Evolutionary conservation across 768 basidiomycete genomes (phyloP), one percentile per base, ranked within the genome.

Genomic region (Termitomyces sp.): DNA sequence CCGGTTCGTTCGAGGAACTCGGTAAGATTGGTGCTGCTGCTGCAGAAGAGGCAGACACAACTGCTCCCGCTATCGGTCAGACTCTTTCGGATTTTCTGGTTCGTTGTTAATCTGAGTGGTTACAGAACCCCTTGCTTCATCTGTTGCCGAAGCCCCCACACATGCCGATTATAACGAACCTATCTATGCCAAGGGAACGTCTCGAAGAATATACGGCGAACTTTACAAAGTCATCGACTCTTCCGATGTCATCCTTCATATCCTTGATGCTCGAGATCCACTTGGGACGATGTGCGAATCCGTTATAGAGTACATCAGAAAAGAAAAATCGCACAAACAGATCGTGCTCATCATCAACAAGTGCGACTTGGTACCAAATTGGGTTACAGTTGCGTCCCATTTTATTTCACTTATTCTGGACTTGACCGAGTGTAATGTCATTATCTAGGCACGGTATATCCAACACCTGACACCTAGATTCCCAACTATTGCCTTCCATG

Each of bases 171-270:
- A 83, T 65, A 86, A 87, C 64, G 95, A 96, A 64, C 93, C 95
- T 10, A 93, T 96, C 57, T 97, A 94, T 66, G 84, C 89, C 50
- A 98, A 98, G 72, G 96, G 96, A 37, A 98, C 95, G 1, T 96
- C 94, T 11, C 81, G 90, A 35, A 87, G 96, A 21, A 99, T 99
- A 59, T 98, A 97, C 73, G 95, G 95, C 58, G 96, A 99, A 71
- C 77, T 98, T 7, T 98, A 99, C 82, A 99, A 99, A 72, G 96
- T 99, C 62, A 94, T 99, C 67, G 97, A 99, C 70, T 99, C 96
- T 2, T 96, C 94, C 7, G 96, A 99, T 68, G 93, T 98, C 41
- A 82, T 99, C 57, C 81, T 99, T 34, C 96, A 99, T 68, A 84
- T 99, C 50, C 77, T 99, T 59, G 96, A 99, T 72, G 95, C 96